Evolutionary conservation across 805 yeast species (phyloP).

Genomic region (Ogataea nitratoaversa): DNA sequence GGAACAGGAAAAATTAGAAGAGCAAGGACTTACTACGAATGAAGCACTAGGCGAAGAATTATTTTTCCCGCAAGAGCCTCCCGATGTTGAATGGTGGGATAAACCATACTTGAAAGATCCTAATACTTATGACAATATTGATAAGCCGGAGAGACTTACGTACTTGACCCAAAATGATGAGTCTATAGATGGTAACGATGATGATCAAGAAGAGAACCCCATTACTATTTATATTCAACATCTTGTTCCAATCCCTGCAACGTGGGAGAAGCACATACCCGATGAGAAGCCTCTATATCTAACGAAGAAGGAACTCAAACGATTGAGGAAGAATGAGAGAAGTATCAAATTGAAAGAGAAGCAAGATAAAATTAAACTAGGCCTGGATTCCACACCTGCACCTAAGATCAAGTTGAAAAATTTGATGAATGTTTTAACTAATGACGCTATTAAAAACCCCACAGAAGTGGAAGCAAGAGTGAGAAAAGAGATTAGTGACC

Average conservation of each 20-base stretch:
- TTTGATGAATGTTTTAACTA: constrained; percentile 79
- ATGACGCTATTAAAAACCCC: constrained; percentile 84
- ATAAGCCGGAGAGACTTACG: constrained; percentile 25
- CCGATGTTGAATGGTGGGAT: constrained; percentile 90
- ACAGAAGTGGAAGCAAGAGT: constrained; percentile 79
- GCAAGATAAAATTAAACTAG: constrained; percentile 75
- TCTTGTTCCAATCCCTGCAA: constrained; percentile 63
- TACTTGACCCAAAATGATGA: constrained; percentile 25
- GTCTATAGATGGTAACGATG: not conserved
- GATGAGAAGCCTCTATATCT: constrained; percentile 48
- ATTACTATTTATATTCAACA: constrained; percentile 76
- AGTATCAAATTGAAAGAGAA: constrained; percentile 58
- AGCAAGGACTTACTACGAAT: constrained; percentile 49
- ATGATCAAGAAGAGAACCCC: constrained; percentile 30
- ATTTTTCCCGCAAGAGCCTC: constrained; percentile 49
- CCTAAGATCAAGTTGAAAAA: constrained; percentile 85
- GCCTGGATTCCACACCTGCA: constrained; percentile 81
- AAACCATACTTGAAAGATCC: constrained; percentile 41
- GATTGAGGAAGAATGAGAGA: constrained; percentile 68
- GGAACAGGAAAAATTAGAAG: constrained; percentile 27
- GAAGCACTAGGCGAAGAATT: constrained; percentile 50
- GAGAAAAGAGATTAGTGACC: constrained; percentile 57
- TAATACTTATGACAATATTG: constrained; percentile 32
- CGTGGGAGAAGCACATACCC: constrained; percentile 47
- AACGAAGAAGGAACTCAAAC: constrained; percentile 73